Conservation (phyloP, 1,284 basidiomycete species). For the Volvariella surrecta region DNA sequence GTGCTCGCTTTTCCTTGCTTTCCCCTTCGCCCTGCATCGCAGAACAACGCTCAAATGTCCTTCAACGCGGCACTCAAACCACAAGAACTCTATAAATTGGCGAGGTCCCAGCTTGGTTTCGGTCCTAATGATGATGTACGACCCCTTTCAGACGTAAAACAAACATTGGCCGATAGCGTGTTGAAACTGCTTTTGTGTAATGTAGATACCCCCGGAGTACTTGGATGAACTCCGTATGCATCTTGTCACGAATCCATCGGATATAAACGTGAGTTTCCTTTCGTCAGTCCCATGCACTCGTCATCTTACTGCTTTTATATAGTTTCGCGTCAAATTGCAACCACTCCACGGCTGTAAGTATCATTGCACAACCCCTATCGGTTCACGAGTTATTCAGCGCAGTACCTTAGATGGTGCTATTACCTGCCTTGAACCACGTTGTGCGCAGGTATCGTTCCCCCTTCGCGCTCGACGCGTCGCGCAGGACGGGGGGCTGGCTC, state of each 20-base stretch:
- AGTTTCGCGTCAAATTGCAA: constrained; percentile 30
- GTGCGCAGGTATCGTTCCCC: constrained; percentile 22
- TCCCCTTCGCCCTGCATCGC: too few relatives aligned
- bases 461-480: constrained; percentile 21
- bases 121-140: too few relatives aligned
- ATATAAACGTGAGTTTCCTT: constrained; percentile 25
- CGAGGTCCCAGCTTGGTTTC: too few relatives aligned
- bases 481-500: constrained; percentile 29
- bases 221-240: constrained; percentile 29
- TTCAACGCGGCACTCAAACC: too few relatives aligned
- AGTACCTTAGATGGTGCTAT: constrained; percentile 29
- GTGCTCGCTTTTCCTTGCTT: too few relatives aligned
- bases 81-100: too few relatives aligned
- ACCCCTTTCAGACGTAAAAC: too few relatives aligned
- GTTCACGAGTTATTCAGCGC: not conserved
- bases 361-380: constrained; percentile 4
- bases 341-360: constrained; percentile 33
- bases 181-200: constrained; percentile 13
- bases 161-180: too few relatives aligned
- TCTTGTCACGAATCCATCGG: constrained; percentile 24
- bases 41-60: too few relatives aligned
- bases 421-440: constrained; percentile 35
- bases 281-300: constrained; percentile 4
- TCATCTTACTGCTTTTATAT: constrained; percentile 8
- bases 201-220: constrained; percentile 23